These are phyloP conservation scores for Diatrype stigma DNA, from an alignment of 2,329 filamentous ascomycete species.

Conservation along the genomic window DNA sequence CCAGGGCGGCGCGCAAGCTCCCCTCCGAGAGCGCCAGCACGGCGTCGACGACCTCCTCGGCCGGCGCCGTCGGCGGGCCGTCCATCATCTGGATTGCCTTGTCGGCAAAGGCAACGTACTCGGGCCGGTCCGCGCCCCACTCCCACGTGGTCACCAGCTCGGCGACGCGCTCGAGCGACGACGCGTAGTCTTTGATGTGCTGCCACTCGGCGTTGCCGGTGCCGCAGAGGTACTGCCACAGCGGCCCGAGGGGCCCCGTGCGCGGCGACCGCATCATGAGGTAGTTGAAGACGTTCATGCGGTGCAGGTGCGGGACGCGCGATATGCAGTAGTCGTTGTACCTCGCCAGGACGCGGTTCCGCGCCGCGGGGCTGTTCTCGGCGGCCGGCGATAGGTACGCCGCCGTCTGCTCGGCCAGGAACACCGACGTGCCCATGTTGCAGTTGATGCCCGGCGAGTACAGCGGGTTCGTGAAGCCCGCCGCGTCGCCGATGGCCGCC, in stretches of 20 bases:
- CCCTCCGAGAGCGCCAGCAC: neutral
- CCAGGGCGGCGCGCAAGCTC: neutral
- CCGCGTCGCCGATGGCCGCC: conserved; percentile 25
- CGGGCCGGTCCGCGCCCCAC: conserved; percentile 11
- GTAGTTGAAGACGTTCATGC: conserved; percentile 22
- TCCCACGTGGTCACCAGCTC: conserved; percentile 16
- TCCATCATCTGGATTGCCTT: conserved; percentile 7
- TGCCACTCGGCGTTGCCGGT: conserved; percentile 11
- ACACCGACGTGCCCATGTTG: conserved; percentile 14
- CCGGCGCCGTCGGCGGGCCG: conserved; percentile 1
- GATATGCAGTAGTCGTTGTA: conserved; percentile 15
- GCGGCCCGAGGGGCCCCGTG: conserved; percentile 14
- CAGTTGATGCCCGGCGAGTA: conserved; percentile 25
- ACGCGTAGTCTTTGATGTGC: conserved; percentile 1
- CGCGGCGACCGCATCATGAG: conserved; percentile 15
- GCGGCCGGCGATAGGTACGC: too few relatives aligned
- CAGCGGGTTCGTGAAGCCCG: conserved; percentile 25
- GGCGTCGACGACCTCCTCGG: neutral
- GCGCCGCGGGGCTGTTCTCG: neutral
- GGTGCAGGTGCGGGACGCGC: conserved; percentile 13
- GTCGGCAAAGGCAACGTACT: conserved; percentile 11
- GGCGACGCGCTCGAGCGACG: conserved; percentile 1
- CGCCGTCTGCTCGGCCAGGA: conserved; percentile 15
- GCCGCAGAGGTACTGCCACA: conserved; percentile 19
- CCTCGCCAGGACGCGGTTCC: neutral